Base-by-base conservation (phyloP, 2,329 filamentous ascomycete genomes). In the Verticillium nonalfalfae region DNA sequence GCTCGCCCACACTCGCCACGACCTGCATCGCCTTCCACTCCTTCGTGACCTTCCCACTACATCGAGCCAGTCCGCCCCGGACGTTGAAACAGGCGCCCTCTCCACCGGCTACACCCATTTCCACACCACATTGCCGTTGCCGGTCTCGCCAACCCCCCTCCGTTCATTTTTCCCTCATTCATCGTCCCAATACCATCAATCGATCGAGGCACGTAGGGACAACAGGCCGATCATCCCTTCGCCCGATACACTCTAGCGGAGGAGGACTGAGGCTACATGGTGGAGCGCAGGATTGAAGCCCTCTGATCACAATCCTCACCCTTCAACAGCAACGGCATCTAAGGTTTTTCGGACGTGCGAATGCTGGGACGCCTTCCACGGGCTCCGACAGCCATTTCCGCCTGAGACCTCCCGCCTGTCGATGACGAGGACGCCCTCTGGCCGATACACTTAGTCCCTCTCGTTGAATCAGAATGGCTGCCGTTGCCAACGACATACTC, bases 401-500 rank as follows among this genome's bases (percentile, higher is more conserved):
- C 34, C 45, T 55, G 40, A 59, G 31, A 33, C 26, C 56, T 21
- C 26, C 56, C 56, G 31, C 34, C 34, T 10, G 18, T 11, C 33
- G 33, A 58, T 10, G 18, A 50, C 36, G n/a, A 58, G 18, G 14
- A 31, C n/a, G 21, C 36, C 56, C 31, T 40, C 35, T 39, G 18
- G 35, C 34, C 14, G 18, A 18, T 14, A 18, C 15, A n/a, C 56
- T 15, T 11, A 36, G 26, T 21, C 36, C 9, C 45, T 6, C n/a
- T 52, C 45, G 18, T 31, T 31, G 26, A 31, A 45, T 31, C 56
- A 33, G 45, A 21, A 59, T 59, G 58, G 58, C 58, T 38, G 40
- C 78, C 60, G 70, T 71, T 63, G 72, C 74, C 60, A 40, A 39
- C 35, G 21, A 58, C 31, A 40, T 40, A n/a, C 18, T 52, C 18